Conservation (phyloP, 2,329 filamentous ascomycete species). For the Fusarium tjaetaba region DNA sequence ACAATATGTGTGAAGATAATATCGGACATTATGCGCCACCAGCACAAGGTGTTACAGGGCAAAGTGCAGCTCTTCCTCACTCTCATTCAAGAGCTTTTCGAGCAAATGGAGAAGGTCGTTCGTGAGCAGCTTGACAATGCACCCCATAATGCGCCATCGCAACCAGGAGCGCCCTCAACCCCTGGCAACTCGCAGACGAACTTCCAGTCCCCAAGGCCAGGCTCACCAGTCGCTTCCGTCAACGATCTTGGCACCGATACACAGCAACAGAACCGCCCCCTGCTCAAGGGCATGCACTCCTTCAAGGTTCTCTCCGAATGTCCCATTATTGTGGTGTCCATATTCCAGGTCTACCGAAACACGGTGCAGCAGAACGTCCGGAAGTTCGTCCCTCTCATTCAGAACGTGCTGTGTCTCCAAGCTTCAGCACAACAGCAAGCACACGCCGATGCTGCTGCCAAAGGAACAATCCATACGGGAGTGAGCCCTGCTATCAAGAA, state of each 20-base stretch:
- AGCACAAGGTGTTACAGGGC: conserved; percentile 79
- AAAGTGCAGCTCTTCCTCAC: conserved; percentile 91
- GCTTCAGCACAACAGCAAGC: conserved; percentile 93
- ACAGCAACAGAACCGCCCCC: conserved; percentile 81
- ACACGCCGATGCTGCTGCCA: conserved; percentile 83
- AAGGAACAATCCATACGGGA: conserved; percentile 86
- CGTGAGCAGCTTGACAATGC: conserved; percentile 91
- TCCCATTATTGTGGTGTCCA: conserved; percentile 97
- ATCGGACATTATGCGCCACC: conserved; percentile 95
- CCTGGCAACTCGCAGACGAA: conserved; percentile 72
- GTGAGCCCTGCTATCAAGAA: conserved; percentile 96
- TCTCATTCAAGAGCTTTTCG: conserved; percentile 94
- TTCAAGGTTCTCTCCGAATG: conserved; percentile 99
- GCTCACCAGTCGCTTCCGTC: conserved; percentile 85
- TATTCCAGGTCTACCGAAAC: conserved; percentile 90
- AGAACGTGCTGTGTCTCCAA: conserved; percentile 86
- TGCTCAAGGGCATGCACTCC: conserved; percentile 95
- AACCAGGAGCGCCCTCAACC: conserved; percentile 71
- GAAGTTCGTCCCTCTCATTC: conserved; percentile 92
- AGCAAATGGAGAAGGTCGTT: conserved; percentile 95
- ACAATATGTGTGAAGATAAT: conserved; percentile 98
- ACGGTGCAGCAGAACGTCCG: conserved; percentile 87
- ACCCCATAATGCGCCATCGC: conserved; percentile 61
- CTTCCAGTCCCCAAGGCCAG: conserved; percentile 88
- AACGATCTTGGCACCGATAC: conserved; percentile 82